Base-by-base conservation (phyloP, 176 grass and related monocot genomes). In the Rhynchospora pubera region DNA sequence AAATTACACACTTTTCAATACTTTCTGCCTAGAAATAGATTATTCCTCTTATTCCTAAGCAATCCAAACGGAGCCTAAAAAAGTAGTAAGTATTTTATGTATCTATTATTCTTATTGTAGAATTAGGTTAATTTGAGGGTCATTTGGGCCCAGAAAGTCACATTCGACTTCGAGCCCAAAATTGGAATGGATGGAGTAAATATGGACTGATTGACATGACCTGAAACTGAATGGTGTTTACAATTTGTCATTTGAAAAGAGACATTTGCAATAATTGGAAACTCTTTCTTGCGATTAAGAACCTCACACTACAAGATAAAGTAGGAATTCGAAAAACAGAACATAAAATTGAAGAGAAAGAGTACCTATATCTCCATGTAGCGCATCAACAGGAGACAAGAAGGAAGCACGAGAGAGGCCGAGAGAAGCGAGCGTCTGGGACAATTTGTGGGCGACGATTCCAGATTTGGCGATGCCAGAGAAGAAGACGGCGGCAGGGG, bases 381-480 rank as follows among this genome's bases (percentile, higher is more conserved):
- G 89, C 65, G 96, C 96, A 85, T 99, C 92, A 46, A 93, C 86
- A 45, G 96, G 96, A 39, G 90, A 58, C 0, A 95, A 86, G 89
- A 95, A 99, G 1, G 90, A 84, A 1, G 93, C 85, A 21, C 96
- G 90, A 24, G 87, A 57, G 84, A 96, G 85, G 6, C 97, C 97
- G 8, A 99, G 78, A 56, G 97, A 96, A 45, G 97, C 93, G 0
- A 99, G 77, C 78, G 89, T 99, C 87, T 99, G 92, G 51, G 93
- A 85, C 46, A 93, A 87, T 88, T 99, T 95, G 22, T 71, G 79
- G 3, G 92, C 92, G 14, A 99, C 96, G 76, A 91, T 90, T 16
- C 92, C 92, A 10, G 96, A 99, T 86, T 99, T 99, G 9, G 92
- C 96, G 2, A 99, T 86, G 21, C 96, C 92, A 42, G 96, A 90